Conservation (phyloP, 129 eudicot genomes). For the Escallonia herrerae region DNA sequence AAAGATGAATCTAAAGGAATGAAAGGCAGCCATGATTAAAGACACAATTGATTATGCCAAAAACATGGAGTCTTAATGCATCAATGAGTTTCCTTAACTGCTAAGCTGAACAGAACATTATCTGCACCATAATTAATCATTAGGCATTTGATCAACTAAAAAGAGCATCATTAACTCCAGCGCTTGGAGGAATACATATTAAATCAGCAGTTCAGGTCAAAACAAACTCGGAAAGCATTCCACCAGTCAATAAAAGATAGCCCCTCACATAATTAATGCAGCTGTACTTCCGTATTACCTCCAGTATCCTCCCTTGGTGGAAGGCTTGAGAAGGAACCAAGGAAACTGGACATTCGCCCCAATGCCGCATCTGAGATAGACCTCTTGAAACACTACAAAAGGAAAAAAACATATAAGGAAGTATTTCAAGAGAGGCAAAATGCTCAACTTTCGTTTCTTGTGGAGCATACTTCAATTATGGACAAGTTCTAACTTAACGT, state of each 20-base stretch:
- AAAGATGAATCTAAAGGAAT: not conserved
- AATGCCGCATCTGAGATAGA: constrained; percentile 65
- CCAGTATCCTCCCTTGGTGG: constrained; percentile 37
- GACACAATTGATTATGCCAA: not conserved
- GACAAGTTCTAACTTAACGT: not conserved
- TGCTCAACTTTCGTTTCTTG: not conserved
- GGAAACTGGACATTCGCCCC: constrained; percentile 58
- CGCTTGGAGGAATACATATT: not conserved
- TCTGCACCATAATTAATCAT: not conserved
- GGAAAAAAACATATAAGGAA: not conserved
- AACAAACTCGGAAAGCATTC: not conserved
- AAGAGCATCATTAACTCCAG: not conserved
- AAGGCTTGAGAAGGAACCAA: constrained; percentile 58
- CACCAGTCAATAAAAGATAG: not conserved
- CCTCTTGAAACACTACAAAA: constrained; percentile 42
- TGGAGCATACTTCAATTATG: not conserved
- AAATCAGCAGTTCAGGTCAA: not conserved
- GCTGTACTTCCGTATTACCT: constrained; percentile 32
- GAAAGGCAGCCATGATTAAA: not conserved
- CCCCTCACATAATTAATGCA: not conserved
- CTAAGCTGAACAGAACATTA: not conserved
- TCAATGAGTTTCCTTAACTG: too few relatives aligned
- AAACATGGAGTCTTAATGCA: too few relatives aligned
- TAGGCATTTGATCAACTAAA: not conserved
- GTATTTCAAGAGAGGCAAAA: not conserved